phyloP scores from a whole-genome alignment of 176 grass and related monocot species.

The Elymus sibiricus region DNA sequence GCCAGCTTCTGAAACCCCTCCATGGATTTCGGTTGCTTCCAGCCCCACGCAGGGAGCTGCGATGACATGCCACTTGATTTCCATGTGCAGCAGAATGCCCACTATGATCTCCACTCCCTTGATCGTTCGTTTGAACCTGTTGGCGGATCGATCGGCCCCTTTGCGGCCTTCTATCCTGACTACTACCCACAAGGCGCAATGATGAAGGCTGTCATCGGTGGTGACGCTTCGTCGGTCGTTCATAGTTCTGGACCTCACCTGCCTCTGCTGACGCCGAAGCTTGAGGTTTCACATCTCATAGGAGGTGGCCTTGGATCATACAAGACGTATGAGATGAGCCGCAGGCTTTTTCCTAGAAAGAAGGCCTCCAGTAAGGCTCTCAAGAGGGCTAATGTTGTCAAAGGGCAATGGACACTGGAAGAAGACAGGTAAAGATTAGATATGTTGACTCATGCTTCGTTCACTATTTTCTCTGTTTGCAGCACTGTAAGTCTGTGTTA shows the following conservation, averaged over 20 bases:
- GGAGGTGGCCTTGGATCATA: slow-evolving; percentile 20
- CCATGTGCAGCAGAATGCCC: slow-evolving; percentile 17
- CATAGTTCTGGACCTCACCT: background rate
- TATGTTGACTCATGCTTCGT: background rate
- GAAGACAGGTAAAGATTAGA: slow-evolving; percentile 66
- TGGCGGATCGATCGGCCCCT: background rate
- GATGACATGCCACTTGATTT: slow-evolving; percentile 32
- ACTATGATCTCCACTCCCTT: slow-evolving; percentile 4
- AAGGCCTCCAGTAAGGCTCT: slow-evolving; percentile 19
- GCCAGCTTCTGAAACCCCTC: slow-evolving; percentile 13
- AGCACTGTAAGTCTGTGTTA: background rate
- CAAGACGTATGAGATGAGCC: slow-evolving; percentile 6
- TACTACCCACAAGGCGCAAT: background rate
- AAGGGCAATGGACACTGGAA: slow-evolving; percentile 87
- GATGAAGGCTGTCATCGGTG: background rate
- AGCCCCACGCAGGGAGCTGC: slow-evolving; percentile 18
- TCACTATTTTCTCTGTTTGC: background rate
- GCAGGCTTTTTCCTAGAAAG: slow-evolving; percentile 27
- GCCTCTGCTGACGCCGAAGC: slow-evolving; percentile 34
- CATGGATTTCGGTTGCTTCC: slow-evolving; percentile 57
- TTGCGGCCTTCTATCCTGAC: slow-evolving; percentile 16
- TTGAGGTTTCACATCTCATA: slow-evolving; percentile 25
- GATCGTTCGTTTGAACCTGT: slow-evolving; percentile 10
- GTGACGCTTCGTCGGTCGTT: background rate
- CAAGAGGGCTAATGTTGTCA: slow-evolving; percentile 71